Evolutionary conservation across 306 rosid species (phyloP), one percentile per base, ranked within the genome.

Genomic region (Quercus ilex): DNA sequence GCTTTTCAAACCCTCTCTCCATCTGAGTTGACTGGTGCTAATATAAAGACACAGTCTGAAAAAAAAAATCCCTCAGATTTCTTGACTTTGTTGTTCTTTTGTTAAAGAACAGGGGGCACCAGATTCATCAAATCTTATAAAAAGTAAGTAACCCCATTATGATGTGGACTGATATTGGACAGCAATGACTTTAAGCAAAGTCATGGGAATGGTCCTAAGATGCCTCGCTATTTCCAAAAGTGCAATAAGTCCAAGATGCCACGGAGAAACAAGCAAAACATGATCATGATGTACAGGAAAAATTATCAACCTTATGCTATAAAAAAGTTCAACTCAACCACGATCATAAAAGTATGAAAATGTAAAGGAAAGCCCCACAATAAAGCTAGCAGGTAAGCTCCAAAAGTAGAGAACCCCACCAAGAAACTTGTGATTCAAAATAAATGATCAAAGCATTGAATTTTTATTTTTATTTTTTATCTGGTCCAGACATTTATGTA

Each of bases 111-210:
- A 4, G 3, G 6, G 65, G 31, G 28, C 2, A 18, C 52, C 38
- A n/a, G 72, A 68, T 35, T 68, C 72, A 68, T 35, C 52, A 68
- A 33, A 68, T 68, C 72, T 68, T n/a, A n/a, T 12, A 35, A 35
- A 35, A 68, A 23, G 53, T 8, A 10, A 8, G 1, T 1, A 9
- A 25, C 25, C 72, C 20, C 51, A 18, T 35, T 7, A 33, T 68
- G 72, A 68, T 35, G 18, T 2, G 53, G 72, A 31, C 26, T 67
- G 12, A 17, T 67, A 4, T 33, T 67, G 19, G 51, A 67, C 51
- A 19, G 7, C 23, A 67, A 14, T 67, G 15, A 33, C 52, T 35
- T 67, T 67, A 8, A 8, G 21, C 26, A 18, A n/a, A 31, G 71
- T 65, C 46, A 1, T 4, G 12, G 46, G 46, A 41, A 0, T 41